Evolutionary conservation across 257 asterid species (phyloP).

Genomic region (Solanum tarapatanum): DNA sequence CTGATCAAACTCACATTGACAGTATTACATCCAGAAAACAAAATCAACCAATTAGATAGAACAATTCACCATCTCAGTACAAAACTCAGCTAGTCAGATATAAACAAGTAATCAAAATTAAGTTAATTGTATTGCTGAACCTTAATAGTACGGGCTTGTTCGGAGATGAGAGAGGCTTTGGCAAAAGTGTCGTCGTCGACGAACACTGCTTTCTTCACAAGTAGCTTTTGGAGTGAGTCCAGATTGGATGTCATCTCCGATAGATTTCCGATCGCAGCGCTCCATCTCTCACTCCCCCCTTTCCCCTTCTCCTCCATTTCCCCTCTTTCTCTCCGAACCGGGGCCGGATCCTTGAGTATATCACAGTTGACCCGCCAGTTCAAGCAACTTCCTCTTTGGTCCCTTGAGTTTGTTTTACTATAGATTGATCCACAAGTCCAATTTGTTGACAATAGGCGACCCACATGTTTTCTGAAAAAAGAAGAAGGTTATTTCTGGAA

Average conservation of each 20-base stretch:
- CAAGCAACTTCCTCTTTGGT: not conserved
- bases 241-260: conserved; percentile 67
- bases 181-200: conserved; percentile 90
- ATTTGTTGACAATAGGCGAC: not conserved
- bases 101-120: not conserved
- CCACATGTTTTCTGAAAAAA: not conserved
- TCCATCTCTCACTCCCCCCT: conserved; percentile 68
- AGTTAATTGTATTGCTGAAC: conserved; percentile 10
- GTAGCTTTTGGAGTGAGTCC: conserved; percentile 68
- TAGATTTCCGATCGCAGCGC: conserved; percentile 75
- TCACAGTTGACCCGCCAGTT: not conserved
- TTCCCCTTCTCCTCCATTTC: conserved; percentile 52
- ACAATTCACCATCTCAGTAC: not conserved
- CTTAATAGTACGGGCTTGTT: conserved; percentile 91
- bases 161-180: conserved; percentile 68
- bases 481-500: not conserved
- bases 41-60: not conserved
- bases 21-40: not conserved
- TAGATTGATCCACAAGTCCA: not conserved
- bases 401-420: not conserved
- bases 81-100: not conserved
- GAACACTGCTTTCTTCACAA: conserved; percentile 65
- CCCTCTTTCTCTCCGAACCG: conserved; percentile 2
- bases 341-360: not conserved
- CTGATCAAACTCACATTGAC: not conserved